Base-by-base conservation (phyloP, 352 stramenopile species). In the Globisporangium nagaii region DNA sequence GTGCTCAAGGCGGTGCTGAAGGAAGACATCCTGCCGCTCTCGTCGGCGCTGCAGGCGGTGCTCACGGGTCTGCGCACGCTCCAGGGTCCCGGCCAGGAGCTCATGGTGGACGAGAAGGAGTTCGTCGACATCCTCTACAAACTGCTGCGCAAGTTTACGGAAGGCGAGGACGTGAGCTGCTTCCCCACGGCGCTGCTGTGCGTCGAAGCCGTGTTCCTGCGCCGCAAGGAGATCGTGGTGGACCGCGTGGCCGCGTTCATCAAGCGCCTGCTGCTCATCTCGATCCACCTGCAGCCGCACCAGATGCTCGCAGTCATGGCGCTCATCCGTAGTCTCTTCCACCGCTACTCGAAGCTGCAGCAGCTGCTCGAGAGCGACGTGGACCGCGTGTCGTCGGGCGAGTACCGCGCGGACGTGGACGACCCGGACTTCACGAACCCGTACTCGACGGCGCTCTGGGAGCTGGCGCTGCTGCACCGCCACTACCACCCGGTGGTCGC, bases 91-190 rank as follows among this genome's bases (percentile, higher is more conserved):
- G 93, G 93, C 2, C 84, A 95, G 45, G 95, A 98, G 72, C 82
- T 98, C 34, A 86, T 98, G 68, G 88, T 98, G n/a, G 93, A 98
- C 62, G 88, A 96, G 48, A 98, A 98, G 60, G 93, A 98, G 65
- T 98, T 98, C 68, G 83, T 98, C 30, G 88, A 93, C 49, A 93
- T 95, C 62, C 70, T 98, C 7, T 98, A 98, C 66, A 89, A 76
- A 37, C 71, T 97, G 49, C 50, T 98, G 51, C 72, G 76, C 42
- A 70, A 77, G 17, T 88, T 90, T 51, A 81, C 68, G 0, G 78
- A 82, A 32, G 77, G 79, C 30, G 79, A 88, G 37, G 70, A 80
- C 52, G 66, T 70, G 19, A 78, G 62, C 45, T 86, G 79, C 54
- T 86, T 92, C 41, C 60, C 59, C n/a, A 84, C 74, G 9, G 68